These are phyloP conservation scores for Russula sp. DNA, from an alignment of 768 basidiomycete species.

Conservation along the genomic window DNA sequence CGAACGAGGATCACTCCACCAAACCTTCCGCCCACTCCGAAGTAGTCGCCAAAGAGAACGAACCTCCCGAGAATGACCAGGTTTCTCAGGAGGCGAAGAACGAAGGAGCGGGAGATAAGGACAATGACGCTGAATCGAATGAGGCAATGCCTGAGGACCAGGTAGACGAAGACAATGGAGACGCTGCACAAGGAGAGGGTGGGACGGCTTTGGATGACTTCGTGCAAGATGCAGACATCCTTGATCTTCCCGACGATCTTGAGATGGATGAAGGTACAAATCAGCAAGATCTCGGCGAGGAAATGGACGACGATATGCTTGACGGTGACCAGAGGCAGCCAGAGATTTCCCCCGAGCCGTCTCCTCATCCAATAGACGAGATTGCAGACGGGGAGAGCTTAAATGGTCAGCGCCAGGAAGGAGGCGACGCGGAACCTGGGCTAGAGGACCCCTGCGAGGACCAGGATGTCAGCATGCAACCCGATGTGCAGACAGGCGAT, in stretches of 20 bases:
- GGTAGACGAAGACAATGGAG: conserved; percentile 35
- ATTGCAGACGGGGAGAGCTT: neutral
- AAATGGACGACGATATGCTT: conserved; percentile 28
- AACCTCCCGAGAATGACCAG: conserved; percentile 32
- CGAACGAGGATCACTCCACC: conserved; percentile 55
- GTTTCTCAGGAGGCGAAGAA: conserved; percentile 30
- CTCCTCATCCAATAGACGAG: conserved; percentile 6
- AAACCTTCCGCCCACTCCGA: conserved; percentile 51
- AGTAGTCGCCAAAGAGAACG: conserved; percentile 72
- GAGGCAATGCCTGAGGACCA: conserved; percentile 30
- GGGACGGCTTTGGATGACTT: conserved; percentile 72
- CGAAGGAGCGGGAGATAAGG: conserved; percentile 27
- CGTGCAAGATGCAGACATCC: conserved; percentile 69
- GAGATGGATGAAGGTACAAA: conserved; percentile 41
- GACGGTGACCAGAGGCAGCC: neutral
- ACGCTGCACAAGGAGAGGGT: conserved; percentile 41
- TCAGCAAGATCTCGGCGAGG: conserved; percentile 29
- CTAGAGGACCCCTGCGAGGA: conserved; percentile 38
- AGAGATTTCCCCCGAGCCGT: neutral
- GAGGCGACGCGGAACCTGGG: conserved; percentile 33
- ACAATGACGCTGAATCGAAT: conserved; percentile 29
- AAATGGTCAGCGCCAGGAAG: conserved; percentile 11
- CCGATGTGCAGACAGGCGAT: conserved; percentile 35
- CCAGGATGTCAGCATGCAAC: conserved; percentile 37
- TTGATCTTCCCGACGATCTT: conserved; percentile 88